phyloP scores from a whole-genome alignment of 1,284 basidiomycete species.

The Austroboletus novae-zelandiae region DNA sequence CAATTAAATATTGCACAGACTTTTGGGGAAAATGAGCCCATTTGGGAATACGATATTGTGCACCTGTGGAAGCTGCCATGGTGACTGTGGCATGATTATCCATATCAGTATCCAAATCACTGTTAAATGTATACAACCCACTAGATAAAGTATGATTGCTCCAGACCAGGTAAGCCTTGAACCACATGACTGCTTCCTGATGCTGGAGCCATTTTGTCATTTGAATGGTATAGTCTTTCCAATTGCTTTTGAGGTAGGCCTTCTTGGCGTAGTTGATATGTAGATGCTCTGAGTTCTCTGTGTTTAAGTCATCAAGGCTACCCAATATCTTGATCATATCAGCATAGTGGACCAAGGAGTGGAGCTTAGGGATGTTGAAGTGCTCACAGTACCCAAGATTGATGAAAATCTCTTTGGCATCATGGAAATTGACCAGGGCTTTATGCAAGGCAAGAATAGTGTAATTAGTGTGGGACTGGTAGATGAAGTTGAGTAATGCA shows the following conservation, averaged over 20 bases:
- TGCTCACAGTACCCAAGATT: neutral
- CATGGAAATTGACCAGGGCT: neutral
- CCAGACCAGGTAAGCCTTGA: too few species aligned
- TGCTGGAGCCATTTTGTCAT: conserved; percentile 1
- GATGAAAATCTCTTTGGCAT: neutral
- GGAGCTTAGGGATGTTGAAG: conserved; percentile 25
- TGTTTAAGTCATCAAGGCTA: conserved; percentile 10
- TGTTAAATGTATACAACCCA: too few species aligned
- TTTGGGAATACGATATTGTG: too few species aligned
- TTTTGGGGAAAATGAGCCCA: too few species aligned
- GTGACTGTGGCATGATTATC: too few species aligned
- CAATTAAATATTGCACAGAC: too few species aligned
- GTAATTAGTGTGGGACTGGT: neutral
- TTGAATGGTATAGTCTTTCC: neutral
- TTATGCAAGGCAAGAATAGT: neutral
- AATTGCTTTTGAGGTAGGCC: conserved; percentile 9
- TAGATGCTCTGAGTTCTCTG: conserved; percentile 11
- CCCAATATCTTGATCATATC: conserved; percentile 2
- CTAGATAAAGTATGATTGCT: too few species aligned
- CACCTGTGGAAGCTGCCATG: too few species aligned
- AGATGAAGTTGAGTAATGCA: neutral
- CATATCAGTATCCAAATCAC: too few species aligned
- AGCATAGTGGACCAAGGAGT: conserved; percentile 15
- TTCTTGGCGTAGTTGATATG: conserved; percentile 19
- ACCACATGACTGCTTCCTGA: neutral